Base-by-base conservation (phyloP, 2,329 filamentous ascomycete genomes). In the Trematosphaeria pertusa region DNA sequence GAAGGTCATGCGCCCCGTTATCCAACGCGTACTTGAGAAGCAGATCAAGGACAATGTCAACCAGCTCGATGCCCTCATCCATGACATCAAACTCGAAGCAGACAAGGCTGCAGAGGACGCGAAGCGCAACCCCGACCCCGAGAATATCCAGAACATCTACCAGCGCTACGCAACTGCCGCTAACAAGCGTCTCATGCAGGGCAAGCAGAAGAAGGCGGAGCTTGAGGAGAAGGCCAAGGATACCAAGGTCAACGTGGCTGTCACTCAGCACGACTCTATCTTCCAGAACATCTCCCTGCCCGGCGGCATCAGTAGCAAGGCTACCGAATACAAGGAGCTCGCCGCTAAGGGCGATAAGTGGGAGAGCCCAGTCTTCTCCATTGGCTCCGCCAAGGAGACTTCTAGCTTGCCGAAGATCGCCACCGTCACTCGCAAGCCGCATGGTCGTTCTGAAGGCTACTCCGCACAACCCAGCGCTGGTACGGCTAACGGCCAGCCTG, bases 341-440 rank as follows among this genome's bases (percentile, higher is more conserved):
- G 90, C 93, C 7, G 80, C 79, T 58, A 91, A 94, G 83, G 94
- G 94, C 41, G 89, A 96, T 45, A 87, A 86, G 72, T 99, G 94
- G 94, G 88, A 96, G 79, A 95, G 89, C 51, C 91, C 93, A 8
- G 85, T 99, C 64, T 99, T 99, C 78, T 87, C 85, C 50, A 87
- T 97, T 61, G 93, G 94, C 37, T 82, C 77, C 33, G 91, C 92
- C 9, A 78, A 82, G 44, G 86, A 87, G 74, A 91, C 89, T 32
- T 80, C 75, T 18, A 83, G 88, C 63, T 81, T 97, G 33, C 91
- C 92, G 1, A 69, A 74, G 52, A 68, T 80, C 28, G 70, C 72
- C 1, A 59, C 76, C 28, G 74, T 87, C 42, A 78, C 72, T 26
- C 83, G 85, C 64, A 88, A 88, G 74, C 74, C 81, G 15, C 83